phyloP scores from a whole-genome alignment of 306 rosid genomes.

The Dalbergia oliveri region DNA sequence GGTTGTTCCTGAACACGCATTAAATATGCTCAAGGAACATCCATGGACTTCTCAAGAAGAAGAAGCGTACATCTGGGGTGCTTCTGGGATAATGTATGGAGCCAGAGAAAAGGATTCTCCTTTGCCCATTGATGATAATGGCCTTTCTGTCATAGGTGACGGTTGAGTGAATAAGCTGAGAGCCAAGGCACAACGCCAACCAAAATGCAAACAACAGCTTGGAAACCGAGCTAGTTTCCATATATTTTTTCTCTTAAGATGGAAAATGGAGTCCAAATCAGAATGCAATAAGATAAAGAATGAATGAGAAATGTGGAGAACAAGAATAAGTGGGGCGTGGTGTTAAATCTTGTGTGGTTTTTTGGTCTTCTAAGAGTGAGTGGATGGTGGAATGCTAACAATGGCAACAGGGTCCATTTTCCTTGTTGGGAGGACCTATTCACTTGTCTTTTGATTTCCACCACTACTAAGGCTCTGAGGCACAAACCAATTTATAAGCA shows the following conservation, averaged over 20 bases:
- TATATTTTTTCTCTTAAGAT: conserved; percentile 12
- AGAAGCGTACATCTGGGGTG: conserved; percentile 80
- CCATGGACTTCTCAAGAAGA: neutral
- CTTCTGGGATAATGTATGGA: conserved; percentile 98
- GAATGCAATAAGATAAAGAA: conserved; percentile 7
- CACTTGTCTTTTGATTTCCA: conserved; percentile 25
- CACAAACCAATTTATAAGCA: conserved; percentile 48
- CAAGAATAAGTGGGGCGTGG: neutral
- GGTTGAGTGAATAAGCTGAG: conserved; percentile 57
- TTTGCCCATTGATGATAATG: conserved; percentile 82
- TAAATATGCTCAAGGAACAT: too few relatives aligned
- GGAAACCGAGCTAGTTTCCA: conserved; percentile 64
- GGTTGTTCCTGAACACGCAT: too few relatives aligned
- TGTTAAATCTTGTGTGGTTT: too few relatives aligned
- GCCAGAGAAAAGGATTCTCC: conserved; percentile 92
- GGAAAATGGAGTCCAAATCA: neutral
- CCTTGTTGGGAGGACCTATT: conserved; percentile 38
- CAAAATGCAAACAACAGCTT: conserved; percentile 59
- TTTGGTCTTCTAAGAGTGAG: conserved; percentile 16
- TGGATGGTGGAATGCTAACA: conserved; percentile 26
- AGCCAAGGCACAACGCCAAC: conserved; percentile 48
- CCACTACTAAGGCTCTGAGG: conserved; percentile 19
- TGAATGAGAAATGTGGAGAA: neutral
- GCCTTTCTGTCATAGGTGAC: conserved; percentile 92
- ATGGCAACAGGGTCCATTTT: conserved; percentile 42